Percentiles rank a stretch among this genome's conserved stretches.
These are phyloP conservation scores for Yamadazyma ubonensis DNA, from an alignment of 805 yeast species.

Conservation along the genomic window DNA sequence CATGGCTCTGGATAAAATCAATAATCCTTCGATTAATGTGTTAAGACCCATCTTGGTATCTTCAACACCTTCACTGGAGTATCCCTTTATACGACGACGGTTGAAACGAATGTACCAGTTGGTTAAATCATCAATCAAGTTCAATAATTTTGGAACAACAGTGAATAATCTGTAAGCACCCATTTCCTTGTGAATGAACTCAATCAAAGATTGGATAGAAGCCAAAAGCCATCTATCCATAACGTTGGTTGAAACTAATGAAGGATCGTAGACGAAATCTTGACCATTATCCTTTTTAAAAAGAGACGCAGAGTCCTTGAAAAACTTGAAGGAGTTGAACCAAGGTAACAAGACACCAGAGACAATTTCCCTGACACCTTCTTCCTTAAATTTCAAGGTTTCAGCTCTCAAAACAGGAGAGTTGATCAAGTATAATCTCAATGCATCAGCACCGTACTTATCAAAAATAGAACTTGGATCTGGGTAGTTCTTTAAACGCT, in stretches of 20 bases:
- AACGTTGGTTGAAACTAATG: constrained; percentile 70
- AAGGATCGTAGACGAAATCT: constrained; percentile 71
- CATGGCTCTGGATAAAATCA: constrained; percentile 90
- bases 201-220: constrained; percentile 87
- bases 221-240: constrained; percentile 98
- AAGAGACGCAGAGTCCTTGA: constrained; percentile 89
- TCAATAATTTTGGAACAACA: constrained; percentile 89
- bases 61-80: constrained; percentile 66
- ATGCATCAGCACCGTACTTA: constrained; percentile 96
- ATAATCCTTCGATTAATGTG: constrained; percentile 85
- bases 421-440: constrained; percentile 91
- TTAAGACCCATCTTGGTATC: constrained; percentile 88
- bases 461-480: constrained; percentile 83
- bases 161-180: constrained; percentile 84
- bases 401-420: constrained; percentile 98
- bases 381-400: constrained; percentile 94
- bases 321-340: constrained; percentile 97
- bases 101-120: constrained; percentile 99
- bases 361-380: constrained; percentile 97
- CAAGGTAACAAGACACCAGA: constrained; percentile 95
- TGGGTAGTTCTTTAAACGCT: constrained; percentile 96
- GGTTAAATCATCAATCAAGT: constrained; percentile 89
- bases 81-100: constrained; percentile 96
- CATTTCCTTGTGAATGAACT: constrained; percentile 89
- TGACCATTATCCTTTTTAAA: constrained; percentile 70